Base-by-base conservation (phyloP, 441 rosid genomes). In the Flueggea neowawraea region DNA sequence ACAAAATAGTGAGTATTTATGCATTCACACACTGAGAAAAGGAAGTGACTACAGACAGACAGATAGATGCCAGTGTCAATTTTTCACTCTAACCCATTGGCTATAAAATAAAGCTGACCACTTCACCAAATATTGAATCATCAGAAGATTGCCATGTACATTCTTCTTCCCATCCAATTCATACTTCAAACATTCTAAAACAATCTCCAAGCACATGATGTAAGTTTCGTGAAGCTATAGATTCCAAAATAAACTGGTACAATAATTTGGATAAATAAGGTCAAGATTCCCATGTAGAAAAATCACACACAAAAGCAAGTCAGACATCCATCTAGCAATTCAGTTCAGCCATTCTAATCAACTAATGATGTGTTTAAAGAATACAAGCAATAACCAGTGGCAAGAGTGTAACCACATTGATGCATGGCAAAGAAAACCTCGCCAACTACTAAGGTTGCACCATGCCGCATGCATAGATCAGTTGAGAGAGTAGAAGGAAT, bases 391-490 rank as follows among this genome's bases (percentile, higher is more conserved):
- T 45, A 73, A 90, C 96, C 97, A 61, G 74, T 49, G 51, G 87
- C 75, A 68, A 84, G 86, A 64, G 60, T 64, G 64, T 70, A 72
- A 71, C 73, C 84, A 71, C 78, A 78, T 63, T 73, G 81, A 79
- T 83, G 83, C 55, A 94, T 70, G 66, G 95, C 91, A 75, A 87
- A 76, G 71, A 84, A 82, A 70, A 94, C 75, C 80, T 94, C 98
- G 52, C 87, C 98, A 63, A 72, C 75, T 64, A 96, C 91, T 67
- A 90, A 82, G 71, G 97, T 90, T 47, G 93, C 89, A 79, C 98
- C 98, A 82, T 94, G 98, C 55, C 96, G 98, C 66, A 74, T 78
- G 82, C 95, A 87, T 72, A 94, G 75, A 81, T 94, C 98, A 57
- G 95, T 74, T 31, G 97, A 94, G 50, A 94, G 93, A 63, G 98